Conservation (phyloP, 2,329 filamentous ascomycete genomes). For the Fusarium sp. region DNA sequence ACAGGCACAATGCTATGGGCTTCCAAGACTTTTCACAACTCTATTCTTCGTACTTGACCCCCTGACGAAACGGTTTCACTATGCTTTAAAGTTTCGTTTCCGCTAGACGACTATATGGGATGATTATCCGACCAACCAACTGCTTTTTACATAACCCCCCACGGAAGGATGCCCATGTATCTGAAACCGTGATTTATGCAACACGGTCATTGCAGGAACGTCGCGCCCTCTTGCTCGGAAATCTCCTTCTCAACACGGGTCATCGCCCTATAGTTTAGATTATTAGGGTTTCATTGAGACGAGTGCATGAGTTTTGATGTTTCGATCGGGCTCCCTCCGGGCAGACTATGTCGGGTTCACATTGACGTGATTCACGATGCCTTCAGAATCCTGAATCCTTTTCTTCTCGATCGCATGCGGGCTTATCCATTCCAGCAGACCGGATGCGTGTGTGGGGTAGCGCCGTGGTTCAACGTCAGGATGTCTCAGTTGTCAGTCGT, state of each 20-base stretch:
- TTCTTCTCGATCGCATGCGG: background rate
- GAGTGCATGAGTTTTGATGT: background rate
- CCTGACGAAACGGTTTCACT: conserved; percentile 13
- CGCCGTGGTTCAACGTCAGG: background rate
- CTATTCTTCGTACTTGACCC: background rate
- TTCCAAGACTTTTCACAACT: background rate
- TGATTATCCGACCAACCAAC: conserved; percentile 9
- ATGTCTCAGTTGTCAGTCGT: background rate
- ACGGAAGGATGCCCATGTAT: conserved; percentile 11
- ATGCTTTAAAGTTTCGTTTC: conserved; percentile 3
- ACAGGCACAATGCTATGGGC: background rate
- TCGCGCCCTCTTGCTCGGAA: background rate
- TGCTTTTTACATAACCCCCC: background rate
- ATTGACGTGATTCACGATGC: background rate
- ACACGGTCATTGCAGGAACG: conserved; percentile 10
- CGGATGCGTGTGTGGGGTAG: background rate
- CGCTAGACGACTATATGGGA: conserved; percentile 2
- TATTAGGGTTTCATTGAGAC: background rate
- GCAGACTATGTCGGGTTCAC: background rate
- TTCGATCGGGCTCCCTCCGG: background rate
- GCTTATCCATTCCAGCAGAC: background rate
- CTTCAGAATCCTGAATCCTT: background rate
- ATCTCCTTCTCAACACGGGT: background rate
- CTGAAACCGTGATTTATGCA: conserved; percentile 26
- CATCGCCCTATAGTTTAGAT: background rate